phyloP scores from a whole-genome alignment of 2,329 filamentous ascomycete genomes.

The Tolypocladium capitatum region DNA sequence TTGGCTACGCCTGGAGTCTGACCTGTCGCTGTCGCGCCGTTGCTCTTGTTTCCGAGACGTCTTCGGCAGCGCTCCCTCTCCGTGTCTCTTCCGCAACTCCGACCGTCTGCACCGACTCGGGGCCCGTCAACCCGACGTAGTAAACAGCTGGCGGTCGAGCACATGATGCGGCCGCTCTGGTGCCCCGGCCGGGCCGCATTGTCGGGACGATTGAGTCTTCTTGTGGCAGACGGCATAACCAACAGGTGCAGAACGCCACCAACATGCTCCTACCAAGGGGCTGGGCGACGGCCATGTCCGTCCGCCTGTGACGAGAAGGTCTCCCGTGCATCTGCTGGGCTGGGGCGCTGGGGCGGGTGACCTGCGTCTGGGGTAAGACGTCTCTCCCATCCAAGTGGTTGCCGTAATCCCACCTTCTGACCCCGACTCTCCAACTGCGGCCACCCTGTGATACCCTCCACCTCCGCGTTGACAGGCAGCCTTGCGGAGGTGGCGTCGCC shows the following conservation, averaged over 20 bases:
- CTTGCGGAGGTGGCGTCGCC: neutral
- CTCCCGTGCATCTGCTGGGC: neutral
- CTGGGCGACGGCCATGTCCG: neutral
- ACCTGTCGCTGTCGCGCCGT: neutral
- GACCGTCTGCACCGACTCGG: neutral
- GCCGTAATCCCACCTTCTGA: neutral
- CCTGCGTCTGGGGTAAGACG: neutral
- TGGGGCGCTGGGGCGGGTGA: neutral
- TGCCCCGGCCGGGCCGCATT: neutral
- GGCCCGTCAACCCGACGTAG: neutral
- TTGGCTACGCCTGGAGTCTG: neutral
- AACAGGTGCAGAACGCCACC: neutral
- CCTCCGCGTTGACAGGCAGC: neutral
- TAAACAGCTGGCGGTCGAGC: neutral
- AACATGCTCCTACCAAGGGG: neutral
- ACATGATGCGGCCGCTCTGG: neutral
- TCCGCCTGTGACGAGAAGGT: neutral
- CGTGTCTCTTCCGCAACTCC: neutral
- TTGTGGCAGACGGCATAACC: neutral
- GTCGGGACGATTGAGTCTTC: neutral
- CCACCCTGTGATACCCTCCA: neutral
- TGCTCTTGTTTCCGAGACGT: neutral
- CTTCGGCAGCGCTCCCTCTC: neutral
- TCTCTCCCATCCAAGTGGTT: neutral
- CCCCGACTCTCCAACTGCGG: neutral